Base-by-base conservation (phyloP, 2,329 filamentous ascomycete species). In the Tolypocladium ovalisporum region DNA sequence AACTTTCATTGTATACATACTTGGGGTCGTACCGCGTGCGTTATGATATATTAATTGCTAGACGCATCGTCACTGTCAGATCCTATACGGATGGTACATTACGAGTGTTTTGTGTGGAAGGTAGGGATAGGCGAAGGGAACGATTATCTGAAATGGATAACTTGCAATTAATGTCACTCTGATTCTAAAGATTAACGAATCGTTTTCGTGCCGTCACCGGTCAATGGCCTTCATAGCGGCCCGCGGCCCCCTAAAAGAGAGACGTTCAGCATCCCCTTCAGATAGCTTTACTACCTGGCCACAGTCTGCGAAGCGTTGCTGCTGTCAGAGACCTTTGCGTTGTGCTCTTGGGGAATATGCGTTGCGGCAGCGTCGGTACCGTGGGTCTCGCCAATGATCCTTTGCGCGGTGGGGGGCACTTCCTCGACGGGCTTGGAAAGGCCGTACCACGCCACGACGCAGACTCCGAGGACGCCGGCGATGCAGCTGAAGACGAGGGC, bases 401-500 rank as follows among this genome's bases (percentile, higher is more conserved):
- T 32, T 6, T 47, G 34, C 40, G 57, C 60, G 8, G 51, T 57
- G 13, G 29, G 17, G n/a, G 63, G 61, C 4, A 49, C 55, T 13
- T 58, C 57, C 5, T 64, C 57, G 22, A 60, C 34, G 17, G 64
- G 60, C 27, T 60, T 59, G n/a, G 64, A 57, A 34, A 66, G 54
- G 2, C 84, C 86, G 70, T 88, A 92, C 60, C 86, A 85, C 1
- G 77, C 79, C 57, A 94, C 84, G 15, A 83, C 81, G 0, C 72
- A 77, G 63, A 91, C 77, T 10, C 89, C 89, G 8, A 89, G 63
- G 54, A 91, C 75, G 2, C 88, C 90, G 19, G 80, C 79, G 3
- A 91, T 61, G 61, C 80, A 81, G 65, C 86, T 89, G 66, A 93
- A 89, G 2, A 86, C 85, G 62, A 94, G 72, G 13, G 89, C 89